Base-by-base conservation (phyloP, 225 moss, liverwort and hornwort genomes). In the Pseudoscleropodium purum region DNA sequence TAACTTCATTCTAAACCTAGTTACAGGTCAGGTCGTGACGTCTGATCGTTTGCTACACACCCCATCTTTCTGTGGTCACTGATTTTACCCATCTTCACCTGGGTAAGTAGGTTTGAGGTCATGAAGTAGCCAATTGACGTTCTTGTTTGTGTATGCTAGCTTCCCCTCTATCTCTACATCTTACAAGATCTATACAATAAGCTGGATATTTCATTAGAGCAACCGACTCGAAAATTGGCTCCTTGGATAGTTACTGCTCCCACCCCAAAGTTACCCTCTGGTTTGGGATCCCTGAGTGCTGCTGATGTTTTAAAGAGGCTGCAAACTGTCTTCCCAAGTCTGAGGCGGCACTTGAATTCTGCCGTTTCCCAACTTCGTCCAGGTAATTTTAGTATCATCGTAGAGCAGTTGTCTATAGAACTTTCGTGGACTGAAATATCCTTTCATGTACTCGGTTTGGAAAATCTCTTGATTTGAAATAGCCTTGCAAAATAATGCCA, bases 131-230 rank as follows among this genome's bases (percentile, higher is more conserved):
- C 63, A 79, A 52, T 70, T 94, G 82, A 93, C 68, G 69, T 87
- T 51, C 13, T 87, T 52, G 20, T 88, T 90, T 86, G 83, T 70
- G 74, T 80, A 61, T 89, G 65, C 67, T 95, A 97, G 97, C 92
- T 97, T 86, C 96, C 97, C 54, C 88, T 97, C 43, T 77, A 93
- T 91, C 93, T 96, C 65, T 96, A 96, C 82, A 92, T 97, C 88
- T 88, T 96, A 80, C 93, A 92, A 87, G 97, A 97, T 90, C 85
- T 97, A 34, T 90, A 93, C 76, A 91, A 91, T 81, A 97, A 97
- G 91, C 62, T 97, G 88, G 95, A 96, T 88, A 84, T 90, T 51
- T 95, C 94, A 84, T 67, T 97, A 67, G 93, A 92, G 75, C 92
- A 92, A 83, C 95, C 96, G 45, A 79, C 90, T 84, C 96, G 96